phyloP scores from a whole-genome alignment of 306 rosid species.

The Rosa persica region DNA sequence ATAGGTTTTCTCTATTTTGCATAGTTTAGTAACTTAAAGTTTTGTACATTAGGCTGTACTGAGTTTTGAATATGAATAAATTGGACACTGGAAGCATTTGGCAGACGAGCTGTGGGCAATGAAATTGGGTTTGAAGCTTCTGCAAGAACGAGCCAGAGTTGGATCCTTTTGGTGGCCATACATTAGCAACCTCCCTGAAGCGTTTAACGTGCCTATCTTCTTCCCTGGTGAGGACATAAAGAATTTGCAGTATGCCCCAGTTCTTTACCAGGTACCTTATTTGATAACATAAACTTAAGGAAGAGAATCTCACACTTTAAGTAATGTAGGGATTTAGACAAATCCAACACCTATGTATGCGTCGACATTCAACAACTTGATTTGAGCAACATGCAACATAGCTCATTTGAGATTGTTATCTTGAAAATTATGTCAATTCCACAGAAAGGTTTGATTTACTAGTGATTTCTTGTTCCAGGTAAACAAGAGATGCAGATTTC shows the following conservation, averaged over 20 bases:
- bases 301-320: neutral
- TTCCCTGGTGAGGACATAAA: constrained; percentile 79
- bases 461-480: constrained; percentile 55
- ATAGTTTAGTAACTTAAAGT: constrained; percentile 46
- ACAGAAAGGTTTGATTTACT: constrained; percentile 17
- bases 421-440: neutral
- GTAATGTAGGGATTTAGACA: neutral
- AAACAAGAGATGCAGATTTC: constrained; percentile 92
- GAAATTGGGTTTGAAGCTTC: constrained; percentile 95
- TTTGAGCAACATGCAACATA: constrained; percentile 12
- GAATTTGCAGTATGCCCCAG: constrained; percentile 96
- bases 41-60: constrained; percentile 51
- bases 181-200: constrained; percentile 82
- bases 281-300: neutral
- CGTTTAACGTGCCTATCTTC: constrained; percentile 75
- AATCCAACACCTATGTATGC: constrained; percentile 1
- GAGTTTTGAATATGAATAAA: constrained; percentile 76
- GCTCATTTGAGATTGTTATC: constrained; percentile 2
- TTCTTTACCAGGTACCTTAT: constrained; percentile 77
- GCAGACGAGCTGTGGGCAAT: constrained; percentile 99
- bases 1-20: constrained; percentile 16
- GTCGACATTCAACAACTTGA: constrained; percentile 8
- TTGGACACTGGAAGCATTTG: constrained; percentile 91
- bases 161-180: constrained; percentile 99
- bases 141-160: constrained; percentile 84